A percentile compares a stretch with the other conserved stretches of the same genome.
Conservation (phyloP, 2,329 filamentous ascomycete species). For the Penicillium sp. region DNA sequence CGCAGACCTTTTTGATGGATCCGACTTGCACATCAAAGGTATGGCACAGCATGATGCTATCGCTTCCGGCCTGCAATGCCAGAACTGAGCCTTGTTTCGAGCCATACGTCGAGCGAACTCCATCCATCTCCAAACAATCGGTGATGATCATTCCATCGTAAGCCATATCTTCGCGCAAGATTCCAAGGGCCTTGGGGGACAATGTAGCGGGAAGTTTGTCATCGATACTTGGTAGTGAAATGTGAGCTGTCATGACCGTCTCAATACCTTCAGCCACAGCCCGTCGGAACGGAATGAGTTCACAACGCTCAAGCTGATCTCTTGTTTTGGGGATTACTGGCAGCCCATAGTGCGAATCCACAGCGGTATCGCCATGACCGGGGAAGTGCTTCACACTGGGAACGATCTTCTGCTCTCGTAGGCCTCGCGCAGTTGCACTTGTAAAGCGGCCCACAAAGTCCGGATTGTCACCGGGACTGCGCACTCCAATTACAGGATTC, state of each 20-base stretch:
- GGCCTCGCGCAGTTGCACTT: constrained; percentile 38
- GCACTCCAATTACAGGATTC: constrained; percentile 46
- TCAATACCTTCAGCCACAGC: constrained; percentile 44
- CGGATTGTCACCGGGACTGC: constrained; percentile 45
- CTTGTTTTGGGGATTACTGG: constrained; percentile 41
- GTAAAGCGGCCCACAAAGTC: constrained; percentile 44
- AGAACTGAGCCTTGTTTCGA: constrained; percentile 43
- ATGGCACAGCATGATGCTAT: constrained; percentile 49
- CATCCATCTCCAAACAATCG: constrained; percentile 49
- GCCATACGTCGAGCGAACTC: constrained; percentile 42
- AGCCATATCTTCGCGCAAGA: constrained; percentile 44
- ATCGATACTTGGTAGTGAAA: constrained; percentile 39
- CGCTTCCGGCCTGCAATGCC: constrained; percentile 44
- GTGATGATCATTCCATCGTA: constrained; percentile 47
- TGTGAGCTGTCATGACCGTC: constrained; percentile 48
- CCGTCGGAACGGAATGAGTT: constrained; percentile 46
- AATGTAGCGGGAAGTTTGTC: constrained; percentile 42
- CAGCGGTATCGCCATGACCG: constrained; percentile 46
- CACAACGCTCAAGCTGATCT: constrained; percentile 40
- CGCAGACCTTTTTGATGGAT: constrained; percentile 40
- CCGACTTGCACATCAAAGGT: constrained; percentile 42
- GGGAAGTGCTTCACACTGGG: constrained; percentile 49
- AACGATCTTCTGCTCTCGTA: constrained; percentile 41
- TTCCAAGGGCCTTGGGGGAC: constrained; percentile 36
- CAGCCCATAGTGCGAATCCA: constrained; percentile 46